Conservation (phyloP, 148 eudicot genomes). For the Beta vulgaris region DNA sequence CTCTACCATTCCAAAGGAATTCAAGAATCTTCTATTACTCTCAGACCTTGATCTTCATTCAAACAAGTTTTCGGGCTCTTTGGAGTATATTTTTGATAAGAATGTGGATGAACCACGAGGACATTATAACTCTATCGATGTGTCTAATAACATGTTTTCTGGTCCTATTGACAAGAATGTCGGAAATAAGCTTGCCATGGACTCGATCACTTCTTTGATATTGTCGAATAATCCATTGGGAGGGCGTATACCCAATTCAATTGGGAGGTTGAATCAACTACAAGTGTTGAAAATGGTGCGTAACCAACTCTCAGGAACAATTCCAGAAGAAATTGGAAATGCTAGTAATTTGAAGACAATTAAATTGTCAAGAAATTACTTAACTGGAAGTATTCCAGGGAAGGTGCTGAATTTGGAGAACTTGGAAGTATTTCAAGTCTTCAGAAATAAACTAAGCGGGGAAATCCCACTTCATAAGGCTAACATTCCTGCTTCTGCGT, state of each 20-base stretch:
- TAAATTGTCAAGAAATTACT: conserved; percentile 39
- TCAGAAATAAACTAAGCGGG: conserved; percentile 53
- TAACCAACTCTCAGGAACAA: conserved; percentile 36
- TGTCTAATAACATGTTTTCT: conserved; percentile 45
- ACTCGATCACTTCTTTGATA: conserved; percentile 39
- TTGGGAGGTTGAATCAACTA: conserved; percentile 44
- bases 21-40: conserved; percentile 41
- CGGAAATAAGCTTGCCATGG: conserved; percentile 39
- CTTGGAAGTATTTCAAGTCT: conserved; percentile 55
- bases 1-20: conserved; percentile 44
- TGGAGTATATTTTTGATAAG: conserved; percentile 35
- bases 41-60: conserved; percentile 54
- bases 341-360: conserved; percentile 35
- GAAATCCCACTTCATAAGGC: conserved; percentile 55
- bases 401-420: conserved; percentile 40
- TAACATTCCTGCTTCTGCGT: conserved; percentile 43
- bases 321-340: conserved; percentile 48
- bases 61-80: conserved; percentile 52
- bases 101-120: conserved; percentile 42
- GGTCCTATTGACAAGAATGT: conserved; percentile 43
- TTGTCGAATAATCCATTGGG: conserved; percentile 57
- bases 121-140: conserved; percentile 50
- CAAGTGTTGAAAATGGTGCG: conserved; percentile 34
- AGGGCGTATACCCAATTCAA: conserved; percentile 50
- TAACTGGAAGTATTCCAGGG: conserved; percentile 54